These are phyloP conservation scores for Neofusicoccum kwambonambiense DNA, from an alignment of 2,329 filamentous ascomycete species.

Conservation along the genomic window DNA sequence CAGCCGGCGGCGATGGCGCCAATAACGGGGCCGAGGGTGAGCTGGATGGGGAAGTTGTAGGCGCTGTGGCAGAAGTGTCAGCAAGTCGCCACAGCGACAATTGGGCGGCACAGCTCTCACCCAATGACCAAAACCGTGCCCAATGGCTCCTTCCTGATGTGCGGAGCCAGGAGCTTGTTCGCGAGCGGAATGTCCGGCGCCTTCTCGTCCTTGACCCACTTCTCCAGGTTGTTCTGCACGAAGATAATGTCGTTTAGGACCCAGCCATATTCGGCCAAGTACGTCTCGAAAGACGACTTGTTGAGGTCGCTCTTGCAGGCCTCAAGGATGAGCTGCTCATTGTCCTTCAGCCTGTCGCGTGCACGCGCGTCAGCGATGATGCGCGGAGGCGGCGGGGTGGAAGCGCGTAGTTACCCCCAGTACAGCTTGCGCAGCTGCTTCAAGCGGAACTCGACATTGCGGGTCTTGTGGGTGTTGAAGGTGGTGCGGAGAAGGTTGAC, in stretches of 20 bases:
- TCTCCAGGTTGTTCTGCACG: conserved; percentile 72
- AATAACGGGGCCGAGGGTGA: conserved; percentile 74
- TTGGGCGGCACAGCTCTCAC: conserved; percentile 37
- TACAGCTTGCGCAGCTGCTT: conserved; percentile 90
- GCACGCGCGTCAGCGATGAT: conserved; percentile 19
- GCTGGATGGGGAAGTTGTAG: conserved; percentile 90
- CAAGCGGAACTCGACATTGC: conserved; percentile 76
- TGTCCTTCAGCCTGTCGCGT: conserved; percentile 65
- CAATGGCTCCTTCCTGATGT: conserved; percentile 82
- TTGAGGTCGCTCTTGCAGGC: conserved; percentile 75
- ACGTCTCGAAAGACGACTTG: conserved; percentile 74
- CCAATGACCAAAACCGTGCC: conserved; percentile 83
- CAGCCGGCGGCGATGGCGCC: conserved; percentile 93
- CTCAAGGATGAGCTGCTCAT: conserved; percentile 68
- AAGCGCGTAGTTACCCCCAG: conserved; percentile 63
- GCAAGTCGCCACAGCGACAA: background rate
- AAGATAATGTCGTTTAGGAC: conserved; percentile 78
- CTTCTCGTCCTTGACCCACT: conserved; percentile 80
- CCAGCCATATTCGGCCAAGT: conserved; percentile 74
- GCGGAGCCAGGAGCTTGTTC: conserved; percentile 69
- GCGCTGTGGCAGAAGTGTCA: conserved; percentile 51
- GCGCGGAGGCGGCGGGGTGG: background rate
- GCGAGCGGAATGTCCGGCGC: conserved; percentile 67
- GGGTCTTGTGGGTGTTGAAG: conserved; percentile 80
- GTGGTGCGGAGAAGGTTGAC: conserved; percentile 59